A percentile compares a stretch with the other conserved stretches of the same genome.
Evolutionary conservation across 192 early-diverging fungal species (phyloP).

Genomic region (Coemansia sp.): DNA sequence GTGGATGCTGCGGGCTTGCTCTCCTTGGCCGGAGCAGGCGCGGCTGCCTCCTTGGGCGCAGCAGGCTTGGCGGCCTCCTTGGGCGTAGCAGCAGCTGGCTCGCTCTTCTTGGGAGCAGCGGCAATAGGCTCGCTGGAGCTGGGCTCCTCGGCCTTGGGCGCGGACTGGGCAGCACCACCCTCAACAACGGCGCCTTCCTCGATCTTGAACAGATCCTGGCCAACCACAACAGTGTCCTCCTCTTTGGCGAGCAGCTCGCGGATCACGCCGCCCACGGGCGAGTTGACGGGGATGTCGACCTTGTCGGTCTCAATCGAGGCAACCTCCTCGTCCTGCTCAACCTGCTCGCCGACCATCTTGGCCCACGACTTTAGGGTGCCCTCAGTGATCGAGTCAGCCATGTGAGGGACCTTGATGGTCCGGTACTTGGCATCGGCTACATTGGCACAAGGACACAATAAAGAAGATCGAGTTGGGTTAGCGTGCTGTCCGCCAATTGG

Average conservation of each 20-base stretch:
- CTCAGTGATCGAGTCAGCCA: slow-evolving; percentile 99
- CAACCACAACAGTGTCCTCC: slow-evolving; percentile 89
- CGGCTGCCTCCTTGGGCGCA: slow-evolving; percentile 20
- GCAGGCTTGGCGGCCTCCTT: slow-evolving; percentile 28
- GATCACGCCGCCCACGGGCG: slow-evolving; percentile 89
- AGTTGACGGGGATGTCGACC: slow-evolving; percentile 98
- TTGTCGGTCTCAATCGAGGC: slow-evolving; percentile 99
- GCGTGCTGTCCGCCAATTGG: neutral
- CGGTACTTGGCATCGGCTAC: slow-evolving; percentile 54
- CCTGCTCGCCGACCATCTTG: slow-evolving; percentile 96
- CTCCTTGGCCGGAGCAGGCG: slow-evolving; percentile 28
- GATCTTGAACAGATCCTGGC: slow-evolving; percentile 91
- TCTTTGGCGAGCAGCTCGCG: slow-evolving; percentile 80
- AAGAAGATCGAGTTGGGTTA: neutral
- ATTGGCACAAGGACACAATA: slow-evolving; percentile 8
- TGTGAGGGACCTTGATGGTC: slow-evolving; percentile 89
- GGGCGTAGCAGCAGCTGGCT: slow-evolving; percentile 54
- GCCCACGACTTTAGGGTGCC: slow-evolving; percentile 95
- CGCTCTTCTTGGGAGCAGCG: slow-evolving; percentile 41
- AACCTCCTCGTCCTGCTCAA: slow-evolving; percentile 92
- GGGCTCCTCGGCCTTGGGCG: slow-evolving; percentile 39
- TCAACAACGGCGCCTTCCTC: slow-evolving; percentile 62
- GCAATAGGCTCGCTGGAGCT: slow-evolving; percentile 19
- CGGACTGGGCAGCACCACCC: slow-evolving; percentile 50
- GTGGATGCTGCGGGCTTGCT: slow-evolving; percentile 19